These are phyloP conservation scores for Penicillium herquei DNA, from an alignment of 495 filamentous ascomycete genomes.

Conservation along the genomic window DNA sequence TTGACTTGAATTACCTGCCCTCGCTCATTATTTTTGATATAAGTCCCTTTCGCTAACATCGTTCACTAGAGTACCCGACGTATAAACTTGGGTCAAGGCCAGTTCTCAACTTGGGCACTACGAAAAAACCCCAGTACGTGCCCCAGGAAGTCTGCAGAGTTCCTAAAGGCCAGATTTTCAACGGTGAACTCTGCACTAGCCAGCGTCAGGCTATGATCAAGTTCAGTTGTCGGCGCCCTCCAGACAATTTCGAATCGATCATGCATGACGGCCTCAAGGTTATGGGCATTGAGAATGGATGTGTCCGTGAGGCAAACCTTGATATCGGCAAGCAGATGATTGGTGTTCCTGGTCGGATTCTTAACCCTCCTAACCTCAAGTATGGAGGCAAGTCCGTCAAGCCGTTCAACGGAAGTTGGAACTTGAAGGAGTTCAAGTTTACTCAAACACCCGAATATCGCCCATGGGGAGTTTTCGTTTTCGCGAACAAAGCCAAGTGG, in stretches of 20 bases:
- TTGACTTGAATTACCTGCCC: background rate
- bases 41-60: background rate
- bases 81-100: slow-evolving; percentile 31
- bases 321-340: slow-evolving; percentile 10
- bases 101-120: slow-evolving; percentile 65
- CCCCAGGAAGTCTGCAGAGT: slow-evolving; percentile 62
- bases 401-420: slow-evolving; percentile 13
- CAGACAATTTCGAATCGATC: slow-evolving; percentile 62
- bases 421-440: slow-evolving; percentile 14
- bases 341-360: slow-evolving; percentile 16
- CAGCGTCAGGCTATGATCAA: slow-evolving; percentile 61
- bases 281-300: slow-evolving; percentile 37
- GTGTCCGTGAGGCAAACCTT: slow-evolving; percentile 2
- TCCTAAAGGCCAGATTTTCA: slow-evolving; percentile 58
- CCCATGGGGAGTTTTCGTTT: no score
- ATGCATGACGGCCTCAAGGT: slow-evolving; percentile 46
- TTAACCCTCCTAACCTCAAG: slow-evolving; percentile 13
- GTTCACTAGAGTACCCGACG: background rate
- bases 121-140: slow-evolving; percentile 53
- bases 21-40: background rate
- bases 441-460: background rate
- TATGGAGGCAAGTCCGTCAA: slow-evolving; percentile 11
- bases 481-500: no score
- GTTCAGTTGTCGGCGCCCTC: slow-evolving; percentile 63
- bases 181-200: slow-evolving; percentile 42